phyloP scores from a whole-genome alignment of 2,329 filamentous ascomycete species.

The Beauveria scarabaeidicola region DNA sequence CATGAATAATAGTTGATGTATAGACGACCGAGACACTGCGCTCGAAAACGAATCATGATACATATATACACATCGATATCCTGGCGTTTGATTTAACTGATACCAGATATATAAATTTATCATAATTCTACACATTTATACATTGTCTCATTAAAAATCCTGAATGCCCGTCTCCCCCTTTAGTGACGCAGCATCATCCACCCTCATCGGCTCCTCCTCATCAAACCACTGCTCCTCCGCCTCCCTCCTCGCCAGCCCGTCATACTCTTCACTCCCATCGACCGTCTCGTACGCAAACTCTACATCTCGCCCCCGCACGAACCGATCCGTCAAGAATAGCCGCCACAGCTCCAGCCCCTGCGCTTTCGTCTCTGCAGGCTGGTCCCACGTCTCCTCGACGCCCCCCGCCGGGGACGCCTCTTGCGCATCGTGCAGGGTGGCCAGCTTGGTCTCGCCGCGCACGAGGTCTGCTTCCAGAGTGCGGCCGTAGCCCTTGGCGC shows the following conservation, averaged over 20 bases:
- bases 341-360: constrained; percentile 63
- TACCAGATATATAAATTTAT: not conserved
- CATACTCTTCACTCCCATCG: constrained; percentile 64
- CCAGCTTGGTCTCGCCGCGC: constrained; percentile 68
- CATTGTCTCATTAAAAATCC: constrained; percentile 47
- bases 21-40: too few species aligned
- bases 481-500: constrained; percentile 67
- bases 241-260: constrained; percentile 52
- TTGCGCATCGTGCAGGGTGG: constrained; percentile 27
- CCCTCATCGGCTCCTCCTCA: constrained; percentile 58
- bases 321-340: constrained; percentile 63
- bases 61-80: not conserved
- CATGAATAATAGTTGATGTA: not conserved
- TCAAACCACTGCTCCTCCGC: constrained; percentile 72
- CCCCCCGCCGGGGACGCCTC: constrained; percentile 25
- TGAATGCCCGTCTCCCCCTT: constrained; percentile 62
- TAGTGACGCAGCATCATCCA: constrained; percentile 23
- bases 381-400: constrained; percentile 21
- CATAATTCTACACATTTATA: not conserved
- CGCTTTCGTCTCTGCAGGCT: constrained; percentile 37
- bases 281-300: constrained; percentile 71
- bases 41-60: constrained; percentile 10
- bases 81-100: not conserved
- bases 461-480: constrained; percentile 69
- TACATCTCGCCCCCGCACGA: constrained; percentile 63